Conservation (phyloP, 139 green algal species). For the Yamagishiella unicocca region DNA sequence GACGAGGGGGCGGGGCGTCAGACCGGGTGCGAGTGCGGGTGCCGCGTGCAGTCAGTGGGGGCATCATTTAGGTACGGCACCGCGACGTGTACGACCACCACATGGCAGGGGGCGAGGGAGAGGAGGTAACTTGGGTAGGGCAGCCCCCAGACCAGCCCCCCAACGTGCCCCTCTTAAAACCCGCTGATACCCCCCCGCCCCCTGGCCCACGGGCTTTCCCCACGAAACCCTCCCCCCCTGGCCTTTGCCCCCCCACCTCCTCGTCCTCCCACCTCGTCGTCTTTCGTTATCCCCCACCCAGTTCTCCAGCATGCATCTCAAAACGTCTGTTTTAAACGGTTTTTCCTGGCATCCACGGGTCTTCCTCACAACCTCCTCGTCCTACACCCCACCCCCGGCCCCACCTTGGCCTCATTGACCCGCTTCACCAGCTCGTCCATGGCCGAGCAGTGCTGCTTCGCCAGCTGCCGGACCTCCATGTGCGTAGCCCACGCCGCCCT, state of each 20-base stretch:
- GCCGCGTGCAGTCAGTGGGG: no score
- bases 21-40: background rate
- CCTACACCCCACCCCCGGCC: background rate
- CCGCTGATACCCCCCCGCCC: no score
- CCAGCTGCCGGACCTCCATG: background rate
- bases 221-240: no score
- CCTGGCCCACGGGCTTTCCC: no score
- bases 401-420: slow-evolving; percentile 9
- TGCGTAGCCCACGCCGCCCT: background rate
- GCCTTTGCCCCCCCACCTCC: no score
- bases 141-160: background rate
- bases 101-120: background rate
- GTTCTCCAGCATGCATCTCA: background rate
- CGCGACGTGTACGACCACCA: background rate
- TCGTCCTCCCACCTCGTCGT: no score
- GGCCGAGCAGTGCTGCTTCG: background rate
- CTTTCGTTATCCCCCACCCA: background rate
- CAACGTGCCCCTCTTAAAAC: background rate
- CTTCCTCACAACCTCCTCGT: background rate
- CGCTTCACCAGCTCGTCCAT: background rate
- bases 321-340: background rate
- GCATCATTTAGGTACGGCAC: background rate
- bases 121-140: background rate
- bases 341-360: background rate
- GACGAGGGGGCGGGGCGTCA: background rate